Evolutionary conservation across 2,329 filamentous ascomycete genomes (phyloP).

Genomic region (Canariomyces notabilis): DNA sequence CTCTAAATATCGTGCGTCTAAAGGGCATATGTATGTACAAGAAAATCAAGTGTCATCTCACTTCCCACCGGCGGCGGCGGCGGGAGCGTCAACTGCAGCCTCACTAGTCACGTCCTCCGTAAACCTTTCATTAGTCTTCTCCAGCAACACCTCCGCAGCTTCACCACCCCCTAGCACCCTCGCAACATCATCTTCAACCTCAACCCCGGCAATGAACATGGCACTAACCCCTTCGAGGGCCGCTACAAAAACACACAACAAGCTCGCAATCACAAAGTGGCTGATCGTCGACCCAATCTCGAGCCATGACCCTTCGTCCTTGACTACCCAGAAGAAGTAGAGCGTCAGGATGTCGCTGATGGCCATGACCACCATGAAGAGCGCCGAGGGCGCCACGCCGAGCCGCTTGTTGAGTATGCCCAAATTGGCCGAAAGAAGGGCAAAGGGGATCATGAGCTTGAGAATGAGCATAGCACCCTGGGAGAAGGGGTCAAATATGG

Average conservation of each 20-base stretch:
- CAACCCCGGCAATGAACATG: constrained; percentile 73
- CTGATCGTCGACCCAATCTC: constrained; percentile 97
- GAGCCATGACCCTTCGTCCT: constrained; percentile 93
- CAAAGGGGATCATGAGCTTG: constrained; percentile 92
- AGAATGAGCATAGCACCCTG: constrained; percentile 82
- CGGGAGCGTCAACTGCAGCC: too few species aligned
- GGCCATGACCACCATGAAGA: constrained; percentile 94
- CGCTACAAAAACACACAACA: constrained; percentile 86
- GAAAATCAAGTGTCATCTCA: too few species aligned
- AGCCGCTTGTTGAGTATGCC: constrained; percentile 83
- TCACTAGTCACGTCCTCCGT: background rate
- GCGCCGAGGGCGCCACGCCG: constrained; percentile 76
- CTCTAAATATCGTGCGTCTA: too few species aligned
- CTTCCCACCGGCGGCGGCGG: too few species aligned
- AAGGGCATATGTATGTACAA: background rate
- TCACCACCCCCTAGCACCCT: constrained; percentile 35
- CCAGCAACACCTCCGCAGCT: constrained; percentile 15
- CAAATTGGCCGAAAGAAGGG: constrained; percentile 86
- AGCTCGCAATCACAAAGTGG: constrained; percentile 88
- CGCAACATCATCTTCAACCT: constrained; percentile 43
- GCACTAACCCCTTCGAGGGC: constrained; percentile 81
- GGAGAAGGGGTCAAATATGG: constrained; percentile 88
- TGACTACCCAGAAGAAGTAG: constrained; percentile 96
- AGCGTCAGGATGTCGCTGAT: constrained; percentile 87
- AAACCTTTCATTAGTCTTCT: constrained; percentile 12